A percentile compares a stretch with the other conserved stretches of the same genome.
phyloP scores from a whole-genome alignment of 805 yeast genomes.

The Candida dajiaensis region DNA sequence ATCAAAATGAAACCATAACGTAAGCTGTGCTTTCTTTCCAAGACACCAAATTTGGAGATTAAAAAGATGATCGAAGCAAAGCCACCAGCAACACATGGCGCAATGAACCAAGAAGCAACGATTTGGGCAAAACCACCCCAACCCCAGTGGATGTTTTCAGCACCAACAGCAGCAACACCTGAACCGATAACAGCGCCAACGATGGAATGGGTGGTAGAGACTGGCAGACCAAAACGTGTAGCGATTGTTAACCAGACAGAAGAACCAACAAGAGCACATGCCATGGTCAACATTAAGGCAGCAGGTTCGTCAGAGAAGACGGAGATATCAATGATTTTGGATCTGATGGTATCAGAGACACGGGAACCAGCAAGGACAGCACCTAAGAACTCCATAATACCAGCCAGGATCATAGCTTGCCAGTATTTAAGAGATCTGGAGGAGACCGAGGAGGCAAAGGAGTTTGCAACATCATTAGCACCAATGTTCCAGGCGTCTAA shows the following conservation, averaged over 20 bases:
- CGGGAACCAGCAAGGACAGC: conserved; percentile 70
- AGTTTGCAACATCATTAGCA: conserved; percentile 78
- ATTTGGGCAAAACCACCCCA: conserved; percentile 71
- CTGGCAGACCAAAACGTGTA: conserved; percentile 67
- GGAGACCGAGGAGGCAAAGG: conserved; percentile 71
- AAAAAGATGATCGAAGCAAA: conserved; percentile 56
- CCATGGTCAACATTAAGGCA: conserved; percentile 69
- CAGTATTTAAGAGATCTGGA: conserved; percentile 62
- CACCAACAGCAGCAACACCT: conserved; percentile 68
- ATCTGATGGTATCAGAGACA: conserved; percentile 68
- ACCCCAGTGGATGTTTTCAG: conserved; percentile 59
- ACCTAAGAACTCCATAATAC: conserved; percentile 66
- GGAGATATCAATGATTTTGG: conserved; percentile 49
- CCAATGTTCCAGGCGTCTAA: conserved; percentile 78
- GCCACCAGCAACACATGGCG: conserved; percentile 63
- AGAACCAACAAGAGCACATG: conserved; percentile 70
- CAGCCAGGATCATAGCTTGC: conserved; percentile 74
- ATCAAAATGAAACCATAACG: conserved; percentile 51
- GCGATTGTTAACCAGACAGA: conserved; percentile 66
- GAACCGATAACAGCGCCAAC: conserved; percentile 74
- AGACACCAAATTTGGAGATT: conserved; percentile 51
- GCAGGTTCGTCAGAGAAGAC: conserved; percentile 53
- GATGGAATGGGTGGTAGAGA: conserved; percentile 74
- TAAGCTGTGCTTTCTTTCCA: conserved; percentile 51
- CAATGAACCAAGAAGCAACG: conserved; percentile 76